Evolutionary conservation across 1,139 yeast species (phyloP).

Genomic region (Pichia sp.): DNA sequence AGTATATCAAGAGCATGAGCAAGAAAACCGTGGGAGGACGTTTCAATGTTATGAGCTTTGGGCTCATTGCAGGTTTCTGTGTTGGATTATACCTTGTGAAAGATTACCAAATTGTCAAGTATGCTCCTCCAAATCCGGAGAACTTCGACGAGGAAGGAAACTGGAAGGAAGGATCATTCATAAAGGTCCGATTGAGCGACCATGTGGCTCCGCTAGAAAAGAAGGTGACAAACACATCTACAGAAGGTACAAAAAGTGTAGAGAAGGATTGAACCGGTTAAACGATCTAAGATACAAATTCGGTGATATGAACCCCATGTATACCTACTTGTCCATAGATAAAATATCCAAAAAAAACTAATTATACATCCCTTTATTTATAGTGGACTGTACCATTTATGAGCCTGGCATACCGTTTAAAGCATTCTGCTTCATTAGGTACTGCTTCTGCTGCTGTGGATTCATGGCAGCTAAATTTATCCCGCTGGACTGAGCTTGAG

Average conservation of each 20-base stretch:
- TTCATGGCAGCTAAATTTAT: conserved; percentile 6
- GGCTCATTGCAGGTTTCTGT: conserved; percentile 22
- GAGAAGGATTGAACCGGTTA: too few relatives aligned
- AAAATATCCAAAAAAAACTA: too few relatives aligned
- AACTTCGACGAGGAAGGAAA: conserved; percentile 29
- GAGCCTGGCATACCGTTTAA: too few relatives aligned
- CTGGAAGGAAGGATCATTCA: conserved; percentile 25
- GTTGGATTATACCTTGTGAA: conserved; percentile 24
- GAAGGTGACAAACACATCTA: conserved; percentile 13
- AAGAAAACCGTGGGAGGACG: conserved; percentile 24
- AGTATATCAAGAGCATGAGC: conserved; percentile 4
- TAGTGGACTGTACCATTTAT: too few relatives aligned
- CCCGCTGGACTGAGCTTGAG: conserved; percentile 2
- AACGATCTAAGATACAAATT: too few relatives aligned
- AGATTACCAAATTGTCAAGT: conserved; percentile 27
- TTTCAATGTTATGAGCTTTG: conserved; percentile 22
- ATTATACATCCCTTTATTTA: too few relatives aligned
- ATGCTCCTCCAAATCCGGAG: conserved; percentile 28
- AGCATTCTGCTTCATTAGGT: conserved; percentile 14
- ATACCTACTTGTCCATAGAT: too few relatives aligned
- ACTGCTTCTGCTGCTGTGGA: conserved; percentile 17
- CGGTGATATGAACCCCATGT: too few relatives aligned
- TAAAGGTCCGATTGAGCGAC: conserved; percentile 22
- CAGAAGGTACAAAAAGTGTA: too few relatives aligned
- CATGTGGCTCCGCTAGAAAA: conserved; percentile 24